phyloP scores from a whole-genome alignment of 2,329 filamentous ascomycete genomes.

The Penicillium verrucosum region DNA sequence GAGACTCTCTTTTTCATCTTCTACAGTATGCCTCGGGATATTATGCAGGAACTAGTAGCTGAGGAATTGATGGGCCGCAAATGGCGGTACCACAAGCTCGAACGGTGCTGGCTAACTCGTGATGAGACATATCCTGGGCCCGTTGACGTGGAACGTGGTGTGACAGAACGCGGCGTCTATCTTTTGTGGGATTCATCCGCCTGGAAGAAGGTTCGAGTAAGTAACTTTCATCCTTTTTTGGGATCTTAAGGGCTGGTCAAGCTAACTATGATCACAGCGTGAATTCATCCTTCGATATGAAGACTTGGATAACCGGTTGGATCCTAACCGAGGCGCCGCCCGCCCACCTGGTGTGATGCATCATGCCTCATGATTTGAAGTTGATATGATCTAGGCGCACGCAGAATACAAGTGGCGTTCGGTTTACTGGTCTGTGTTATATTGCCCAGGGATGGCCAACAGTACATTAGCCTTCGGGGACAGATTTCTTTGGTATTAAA shows the following conservation, averaged over 20 bases:
- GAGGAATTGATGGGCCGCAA: constrained; percentile 57
- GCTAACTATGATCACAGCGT: constrained; percentile 32
- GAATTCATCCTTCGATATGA: constrained; percentile 51
- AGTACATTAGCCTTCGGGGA: constrained; percentile 23
- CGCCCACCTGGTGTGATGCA: constrained; percentile 37
- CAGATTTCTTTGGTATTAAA: constrained; percentile 26
- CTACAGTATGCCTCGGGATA: constrained; percentile 64
- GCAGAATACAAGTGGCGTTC: constrained; percentile 30
- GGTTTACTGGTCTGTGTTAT: constrained; percentile 29
- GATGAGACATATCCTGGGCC: constrained; percentile 48
- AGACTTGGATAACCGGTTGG: constrained; percentile 48
- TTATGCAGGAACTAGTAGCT: constrained; percentile 64
- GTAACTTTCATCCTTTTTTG: constrained; percentile 16
- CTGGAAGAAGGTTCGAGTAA: constrained; percentile 51
- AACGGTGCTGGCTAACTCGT: constrained; percentile 51
- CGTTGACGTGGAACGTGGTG: constrained; percentile 47
- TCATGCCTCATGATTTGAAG: constrained; percentile 34
- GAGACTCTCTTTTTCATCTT: constrained; percentile 69
- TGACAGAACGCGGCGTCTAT: constrained; percentile 51
- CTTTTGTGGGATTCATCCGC: constrained; percentile 49
- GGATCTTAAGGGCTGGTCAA: not conserved
- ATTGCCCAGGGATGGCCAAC: constrained; percentile 25
- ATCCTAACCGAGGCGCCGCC: constrained; percentile 36
- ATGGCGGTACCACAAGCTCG: constrained; percentile 53
- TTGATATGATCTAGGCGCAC: constrained; percentile 5